Evolutionary conservation across 352 stramenopile genomes (phyloP).

Genomic region (Phytophthora pistaciae): DNA sequence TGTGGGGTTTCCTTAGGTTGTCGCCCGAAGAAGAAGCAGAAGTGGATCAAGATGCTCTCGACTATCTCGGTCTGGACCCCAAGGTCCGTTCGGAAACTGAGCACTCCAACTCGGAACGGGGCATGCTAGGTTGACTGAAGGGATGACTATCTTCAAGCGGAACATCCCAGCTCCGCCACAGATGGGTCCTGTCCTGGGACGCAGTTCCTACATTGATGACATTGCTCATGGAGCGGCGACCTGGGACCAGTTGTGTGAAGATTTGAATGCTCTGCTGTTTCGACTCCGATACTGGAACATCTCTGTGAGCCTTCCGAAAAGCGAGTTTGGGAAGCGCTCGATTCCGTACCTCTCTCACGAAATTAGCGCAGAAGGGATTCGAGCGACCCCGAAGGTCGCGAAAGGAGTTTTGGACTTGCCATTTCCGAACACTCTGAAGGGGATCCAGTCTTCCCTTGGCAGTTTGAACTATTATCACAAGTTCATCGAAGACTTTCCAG

Average conservation of each 20-base stretch:
- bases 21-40: background rate
- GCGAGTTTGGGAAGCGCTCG: background rate
- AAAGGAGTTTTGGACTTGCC: background rate
- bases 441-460: background rate
- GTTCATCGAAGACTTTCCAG: slow-evolving; percentile 5
- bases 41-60: background rate
- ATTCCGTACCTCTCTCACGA: background rate
- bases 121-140: background rate
- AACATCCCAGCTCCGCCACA: background rate
- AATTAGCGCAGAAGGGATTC: background rate
- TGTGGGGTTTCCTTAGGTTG: background rate
- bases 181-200: background rate
- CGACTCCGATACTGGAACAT: background rate
- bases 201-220: background rate
- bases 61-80: background rate
- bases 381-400: background rate
- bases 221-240: background rate
- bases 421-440: background rate
- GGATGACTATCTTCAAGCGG: background rate
- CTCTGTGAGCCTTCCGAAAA: background rate
- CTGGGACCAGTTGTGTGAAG: background rate
- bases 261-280: background rate
- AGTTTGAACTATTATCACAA: slow-evolving; percentile 5
- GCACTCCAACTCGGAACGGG: no score
- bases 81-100: no score